Conservation (phyloP, 2,329 filamentous ascomycete species). For the Aspergillus sclerotialis region DNA sequence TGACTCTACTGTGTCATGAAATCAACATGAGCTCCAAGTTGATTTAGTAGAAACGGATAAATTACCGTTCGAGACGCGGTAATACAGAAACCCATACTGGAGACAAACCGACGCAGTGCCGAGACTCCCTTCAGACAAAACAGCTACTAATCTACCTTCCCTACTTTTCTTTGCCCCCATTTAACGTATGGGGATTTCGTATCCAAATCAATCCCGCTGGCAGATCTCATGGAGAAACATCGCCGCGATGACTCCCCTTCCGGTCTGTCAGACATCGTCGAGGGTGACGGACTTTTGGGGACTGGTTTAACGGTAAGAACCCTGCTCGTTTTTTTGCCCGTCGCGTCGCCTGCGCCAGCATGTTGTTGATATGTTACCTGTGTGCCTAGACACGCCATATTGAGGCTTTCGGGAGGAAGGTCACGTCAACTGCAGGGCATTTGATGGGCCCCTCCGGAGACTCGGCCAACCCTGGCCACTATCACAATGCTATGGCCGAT, state of each 20-base stretch:
- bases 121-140: slow-evolving; percentile 2
- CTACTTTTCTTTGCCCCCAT: slow-evolving; percentile 9
- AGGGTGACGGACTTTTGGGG: slow-evolving; percentile 40
- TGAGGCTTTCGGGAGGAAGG: slow-evolving; percentile 89
- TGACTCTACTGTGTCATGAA: too few relatives aligned
- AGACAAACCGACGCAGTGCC: background rate
- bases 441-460: slow-evolving; percentile 66
- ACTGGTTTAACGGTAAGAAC: slow-evolving; percentile 41
- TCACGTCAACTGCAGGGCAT: slow-evolving; percentile 86
- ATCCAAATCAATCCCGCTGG: slow-evolving; percentile 16
- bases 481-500: slow-evolving; percentile 79
- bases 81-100: slow-evolving; percentile 18
- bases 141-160: slow-evolving; percentile 11
- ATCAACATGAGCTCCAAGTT: too few relatives aligned
- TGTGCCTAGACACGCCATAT: slow-evolving; percentile 67
- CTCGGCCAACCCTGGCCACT: slow-evolving; percentile 53
- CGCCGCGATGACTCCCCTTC: slow-evolving; percentile 41
- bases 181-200: slow-evolving; percentile 25
- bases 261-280: slow-evolving; percentile 34
- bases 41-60: slow-evolving; percentile 14
- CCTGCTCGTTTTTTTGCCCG: slow-evolving; percentile 9
- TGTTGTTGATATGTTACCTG: slow-evolving; percentile 9
- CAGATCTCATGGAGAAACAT: slow-evolving; percentile 36
- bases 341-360: too few relatives aligned
- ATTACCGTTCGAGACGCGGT: slow-evolving; percentile 23